Evolutionary conservation across 805 yeast genomes (phyloP).

Genomic region (Kazachstania kunashirensis): DNA sequence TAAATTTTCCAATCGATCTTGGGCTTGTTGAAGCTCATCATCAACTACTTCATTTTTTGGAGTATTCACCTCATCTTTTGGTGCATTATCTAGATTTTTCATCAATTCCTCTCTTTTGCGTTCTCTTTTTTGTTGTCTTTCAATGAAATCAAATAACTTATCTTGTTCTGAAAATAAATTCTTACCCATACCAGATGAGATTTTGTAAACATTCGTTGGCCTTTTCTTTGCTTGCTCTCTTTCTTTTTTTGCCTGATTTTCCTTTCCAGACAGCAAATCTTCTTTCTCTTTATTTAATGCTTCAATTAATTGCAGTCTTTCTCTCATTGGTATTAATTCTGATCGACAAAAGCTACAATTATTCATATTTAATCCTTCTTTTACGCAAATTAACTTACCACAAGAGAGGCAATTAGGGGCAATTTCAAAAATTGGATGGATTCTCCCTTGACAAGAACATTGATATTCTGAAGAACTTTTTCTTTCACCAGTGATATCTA

Average conservation of each 20-base stretch:
- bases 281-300: constrained; percentile 47
- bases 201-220: constrained; percentile 37
- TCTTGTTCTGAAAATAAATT: constrained; percentile 64
- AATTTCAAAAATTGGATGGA: constrained; percentile 79
- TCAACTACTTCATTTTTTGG: constrained; percentile 35
- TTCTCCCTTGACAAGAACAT: constrained; percentile 79
- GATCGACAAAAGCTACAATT: constrained; percentile 79
- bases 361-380: constrained; percentile 67
- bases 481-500: constrained; percentile 34
- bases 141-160: constrained; percentile 48
- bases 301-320: constrained; percentile 46
- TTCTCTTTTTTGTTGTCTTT: constrained; percentile 36
- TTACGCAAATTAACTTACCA: constrained; percentile 84
- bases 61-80: constrained; percentile 4
- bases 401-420: constrained; percentile 93
- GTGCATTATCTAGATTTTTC: constrained; percentile 16
- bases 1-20: constrained; percentile 60
- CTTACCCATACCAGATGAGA: constrained; percentile 52
- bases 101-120: constrained; percentile 28
- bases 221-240: constrained; percentile 18
- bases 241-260: constrained; percentile 14
- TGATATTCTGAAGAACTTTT: constrained; percentile 19
- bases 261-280: constrained; percentile 20
- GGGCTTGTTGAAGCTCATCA: constrained; percentile 57
- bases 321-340: constrained; percentile 54